Conservation (phyloP, 2,329 filamentous ascomycete species). For the Fusarium staphyleae region DNA sequence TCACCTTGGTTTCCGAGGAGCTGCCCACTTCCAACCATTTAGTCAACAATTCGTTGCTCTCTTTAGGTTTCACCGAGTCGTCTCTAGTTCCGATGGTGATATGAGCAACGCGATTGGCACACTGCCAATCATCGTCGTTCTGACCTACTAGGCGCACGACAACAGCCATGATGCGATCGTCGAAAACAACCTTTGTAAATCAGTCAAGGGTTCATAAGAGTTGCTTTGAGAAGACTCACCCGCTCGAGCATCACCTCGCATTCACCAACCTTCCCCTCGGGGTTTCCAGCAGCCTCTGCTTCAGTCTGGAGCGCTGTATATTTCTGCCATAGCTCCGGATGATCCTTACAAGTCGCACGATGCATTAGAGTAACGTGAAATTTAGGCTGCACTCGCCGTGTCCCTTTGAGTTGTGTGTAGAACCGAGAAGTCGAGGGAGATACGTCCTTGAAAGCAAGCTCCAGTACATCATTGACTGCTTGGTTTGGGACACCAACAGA, state of each 20-base stretch:
- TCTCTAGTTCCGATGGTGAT: conserved; percentile 87
- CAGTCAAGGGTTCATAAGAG: conserved; percentile 1
- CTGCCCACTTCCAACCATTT: conserved; percentile 72
- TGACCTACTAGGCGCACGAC: conserved; percentile 75
- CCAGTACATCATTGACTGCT: conserved; percentile 63
- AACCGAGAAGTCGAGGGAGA: conserved; percentile 59
- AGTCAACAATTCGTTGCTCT: conserved; percentile 86
- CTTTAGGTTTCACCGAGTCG: conserved; percentile 81
- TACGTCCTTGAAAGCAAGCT: conserved; percentile 70
- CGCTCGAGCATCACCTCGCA: conserved; percentile 71
- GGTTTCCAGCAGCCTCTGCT: conserved; percentile 46
- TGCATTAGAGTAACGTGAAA: conserved; percentile 98
- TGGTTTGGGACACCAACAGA: conserved; percentile 55
- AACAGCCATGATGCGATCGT: conserved; percentile 88
- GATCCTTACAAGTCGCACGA: conserved; percentile 65
- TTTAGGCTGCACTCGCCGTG: conserved; percentile 76
- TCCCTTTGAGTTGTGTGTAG: conserved; percentile 77
- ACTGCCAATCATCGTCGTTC: conserved; percentile 65
- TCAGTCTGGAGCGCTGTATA: conserved; percentile 68
- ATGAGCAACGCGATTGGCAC: conserved; percentile 80
- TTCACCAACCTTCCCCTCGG: conserved; percentile 59
- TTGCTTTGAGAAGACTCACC: conserved; percentile 45
- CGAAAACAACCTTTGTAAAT: conserved; percentile 72
- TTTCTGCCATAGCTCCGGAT: conserved; percentile 76
- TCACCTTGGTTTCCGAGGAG: conserved; percentile 53